Base-by-base conservation (phyloP, 1,284 basidiomycete species). In the Cryptococcus wingfieldii region DNA sequence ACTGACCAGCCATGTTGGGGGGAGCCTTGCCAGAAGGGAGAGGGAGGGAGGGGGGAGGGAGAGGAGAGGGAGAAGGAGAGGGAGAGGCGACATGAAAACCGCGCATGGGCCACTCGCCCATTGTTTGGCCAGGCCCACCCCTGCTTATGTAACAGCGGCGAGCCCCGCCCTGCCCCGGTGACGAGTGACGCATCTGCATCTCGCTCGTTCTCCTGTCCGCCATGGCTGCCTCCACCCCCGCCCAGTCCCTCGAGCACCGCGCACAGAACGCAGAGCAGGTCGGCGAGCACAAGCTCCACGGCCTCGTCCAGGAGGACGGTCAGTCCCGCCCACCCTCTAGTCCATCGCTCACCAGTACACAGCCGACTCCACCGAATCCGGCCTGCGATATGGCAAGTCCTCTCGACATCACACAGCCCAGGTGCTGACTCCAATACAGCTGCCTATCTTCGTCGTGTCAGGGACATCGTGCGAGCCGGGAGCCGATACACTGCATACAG, bases 401-500 rank as follows among this genome's bases (percentile, higher is more conserved):
- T 58, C 2, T 4, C 9, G 19, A 5, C n/a, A 19, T n/a, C n/a
- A n/a, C 25, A 37, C 5, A n/a, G 14, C 37, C 39, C n/a, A 38
- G 8, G 28, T 6, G 25, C 19, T 38, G n/a, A 16, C 38, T 23
- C 5, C n/a, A 5, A 28, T 16, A 85, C 86, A 76, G 80, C 86
- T 75, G 89, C 89, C 3, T 91, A 92, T 72, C 86, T 83, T 72
- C 84, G 88, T 55, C 86, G 89, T 61, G 78, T 90, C 41, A 81
- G 87, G 63, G 90, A 89, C 13, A 86, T 87, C 27, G 77, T 88
- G 54, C 80, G 87, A 38, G 88, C 88, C 16, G 80, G 83, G n/a
- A 80, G 84, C 18, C 82, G 89, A 47, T 91, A 92, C 70, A 79
- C 90, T 55, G 88, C 88, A 58, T 90, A 90, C 63, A 80, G 87